These are phyloP conservation scores for Bruguiera sexangula DNA, from an alignment of 345 rosid species.

Conservation along the genomic window DNA sequence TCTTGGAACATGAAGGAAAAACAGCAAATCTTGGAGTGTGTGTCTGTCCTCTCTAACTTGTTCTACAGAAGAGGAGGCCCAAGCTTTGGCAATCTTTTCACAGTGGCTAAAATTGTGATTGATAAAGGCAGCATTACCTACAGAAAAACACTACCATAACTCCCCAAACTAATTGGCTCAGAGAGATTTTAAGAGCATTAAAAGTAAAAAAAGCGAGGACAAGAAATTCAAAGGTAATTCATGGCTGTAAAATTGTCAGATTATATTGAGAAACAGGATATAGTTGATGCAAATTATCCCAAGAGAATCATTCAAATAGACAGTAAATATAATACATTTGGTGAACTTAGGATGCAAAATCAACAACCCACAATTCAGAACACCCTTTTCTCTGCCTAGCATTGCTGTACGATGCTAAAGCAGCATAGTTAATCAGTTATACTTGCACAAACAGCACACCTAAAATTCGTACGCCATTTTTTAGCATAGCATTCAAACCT, in stretches of 20 bases:
- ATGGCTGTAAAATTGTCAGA: background rate
- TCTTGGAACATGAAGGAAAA: conserved; percentile 91
- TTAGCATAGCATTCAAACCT: background rate
- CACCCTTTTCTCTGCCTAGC: too few species aligned
- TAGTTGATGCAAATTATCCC: too few species aligned
- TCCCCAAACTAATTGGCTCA: background rate
- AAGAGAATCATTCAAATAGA: conserved; percentile 34
- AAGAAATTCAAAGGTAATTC: too few species aligned
- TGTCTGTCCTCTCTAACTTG: conserved; percentile 52
- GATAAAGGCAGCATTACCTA: conserved; percentile 43
- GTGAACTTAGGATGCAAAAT: too few species aligned
- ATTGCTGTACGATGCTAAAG: too few species aligned
- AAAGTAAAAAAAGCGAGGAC: too few species aligned
- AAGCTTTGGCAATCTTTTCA: conserved; percentile 52
- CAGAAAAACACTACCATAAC: conserved; percentile 7
- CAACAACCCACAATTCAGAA: background rate
- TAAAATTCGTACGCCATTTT: too few species aligned
- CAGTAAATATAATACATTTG: too few species aligned
- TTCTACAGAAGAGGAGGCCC: conserved; percentile 56
- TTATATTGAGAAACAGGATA: conserved; percentile 20
- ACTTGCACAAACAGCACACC: too few species aligned
- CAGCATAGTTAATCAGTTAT: too few species aligned
- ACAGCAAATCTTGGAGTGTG: conserved; percentile 64
- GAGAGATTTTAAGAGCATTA: too few species aligned
- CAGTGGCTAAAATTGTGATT: conserved; percentile 52